Evolutionary conservation across 2,329 filamentous ascomycete genomes (phyloP).

Genomic region (Talaromyces sp.): DNA sequence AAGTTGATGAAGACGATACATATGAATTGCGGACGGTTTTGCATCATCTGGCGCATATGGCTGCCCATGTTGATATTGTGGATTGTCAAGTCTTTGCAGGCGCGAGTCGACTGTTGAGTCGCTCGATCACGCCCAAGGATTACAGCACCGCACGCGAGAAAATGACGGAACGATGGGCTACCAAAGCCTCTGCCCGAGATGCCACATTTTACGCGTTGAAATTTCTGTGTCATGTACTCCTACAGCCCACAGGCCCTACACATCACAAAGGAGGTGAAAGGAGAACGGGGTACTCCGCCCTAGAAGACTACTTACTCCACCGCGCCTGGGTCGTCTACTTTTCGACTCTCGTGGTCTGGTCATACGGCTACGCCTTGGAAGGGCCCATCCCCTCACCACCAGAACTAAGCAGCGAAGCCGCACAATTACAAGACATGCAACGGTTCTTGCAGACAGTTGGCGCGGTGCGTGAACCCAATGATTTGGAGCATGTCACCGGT

Average conservation of each 20-base stretch:
- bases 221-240: slow-evolving; percentile 79
- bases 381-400: slow-evolving; percentile 59
- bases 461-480: slow-evolving; percentile 68
- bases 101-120: slow-evolving; percentile 76
- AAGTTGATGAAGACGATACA: slow-evolving; percentile 62
- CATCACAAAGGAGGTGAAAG: background rate
- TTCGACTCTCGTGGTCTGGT: slow-evolving; percentile 88
- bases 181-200: slow-evolving; percentile 79
- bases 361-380: slow-evolving; percentile 86
- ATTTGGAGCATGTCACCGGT: slow-evolving; percentile 67
- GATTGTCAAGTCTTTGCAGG: slow-evolving; percentile 95
- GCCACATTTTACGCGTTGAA: slow-evolving; percentile 89
- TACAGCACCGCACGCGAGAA: slow-evolving; percentile 73
- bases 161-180: slow-evolving; percentile 87
- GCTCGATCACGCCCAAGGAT: slow-evolving; percentile 78
- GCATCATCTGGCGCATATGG: slow-evolving; percentile 94
- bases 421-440: slow-evolving; percentile 74
- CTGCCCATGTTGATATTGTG: slow-evolving; percentile 95
- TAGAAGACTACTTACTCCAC: slow-evolving; percentile 85
- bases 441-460: slow-evolving; percentile 71
- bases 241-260: slow-evolving; percentile 42
- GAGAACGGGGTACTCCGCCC: slow-evolving; percentile 64
- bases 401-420: slow-evolving; percentile 57
- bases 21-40: slow-evolving; percentile 86
- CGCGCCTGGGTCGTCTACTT: slow-evolving; percentile 95